A percentile compares a stretch with the other conserved stretches of the same genome.
Conservation (phyloP, 164 flowering plant species). For the Piper longum region DNA sequence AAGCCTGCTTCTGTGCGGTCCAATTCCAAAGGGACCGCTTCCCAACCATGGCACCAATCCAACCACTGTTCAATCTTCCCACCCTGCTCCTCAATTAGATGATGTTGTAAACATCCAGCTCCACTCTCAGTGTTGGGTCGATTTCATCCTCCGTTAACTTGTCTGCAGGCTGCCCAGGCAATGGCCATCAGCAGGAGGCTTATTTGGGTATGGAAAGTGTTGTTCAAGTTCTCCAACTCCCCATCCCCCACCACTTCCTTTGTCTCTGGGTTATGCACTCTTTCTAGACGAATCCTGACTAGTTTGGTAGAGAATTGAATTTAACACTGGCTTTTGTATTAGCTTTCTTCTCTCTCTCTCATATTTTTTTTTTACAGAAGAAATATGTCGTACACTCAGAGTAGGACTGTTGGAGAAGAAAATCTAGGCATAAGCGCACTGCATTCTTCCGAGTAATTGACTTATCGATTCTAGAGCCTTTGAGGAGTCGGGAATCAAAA, state of each 20-base stretch:
- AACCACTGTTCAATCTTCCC: background rate
- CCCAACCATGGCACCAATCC: background rate
- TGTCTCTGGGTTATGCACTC: no score
- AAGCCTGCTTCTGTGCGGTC: background rate
- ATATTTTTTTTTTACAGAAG: background rate
- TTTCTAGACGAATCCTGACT: no score
- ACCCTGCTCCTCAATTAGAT: background rate
- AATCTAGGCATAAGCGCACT: background rate
- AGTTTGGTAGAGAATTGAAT: no score
- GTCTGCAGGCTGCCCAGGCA: background rate
- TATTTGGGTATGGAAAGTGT: background rate
- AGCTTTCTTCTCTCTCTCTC: background rate
- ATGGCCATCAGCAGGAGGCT: background rate
- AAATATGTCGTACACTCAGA: background rate
- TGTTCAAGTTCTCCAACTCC: no score
- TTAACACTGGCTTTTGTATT: background rate
- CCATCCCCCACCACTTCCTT: no score
- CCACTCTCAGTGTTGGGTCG: background rate
- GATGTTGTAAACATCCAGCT: background rate
- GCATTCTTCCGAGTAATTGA: no score
- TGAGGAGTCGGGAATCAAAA: no score
- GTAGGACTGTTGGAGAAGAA: background rate
- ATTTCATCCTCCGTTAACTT: background rate
- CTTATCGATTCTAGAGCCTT: no score
- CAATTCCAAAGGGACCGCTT: background rate